Evolutionary conservation across 1,284 basidiomycete genomes (phyloP).

Genomic region (Meripilus lineatus): DNA sequence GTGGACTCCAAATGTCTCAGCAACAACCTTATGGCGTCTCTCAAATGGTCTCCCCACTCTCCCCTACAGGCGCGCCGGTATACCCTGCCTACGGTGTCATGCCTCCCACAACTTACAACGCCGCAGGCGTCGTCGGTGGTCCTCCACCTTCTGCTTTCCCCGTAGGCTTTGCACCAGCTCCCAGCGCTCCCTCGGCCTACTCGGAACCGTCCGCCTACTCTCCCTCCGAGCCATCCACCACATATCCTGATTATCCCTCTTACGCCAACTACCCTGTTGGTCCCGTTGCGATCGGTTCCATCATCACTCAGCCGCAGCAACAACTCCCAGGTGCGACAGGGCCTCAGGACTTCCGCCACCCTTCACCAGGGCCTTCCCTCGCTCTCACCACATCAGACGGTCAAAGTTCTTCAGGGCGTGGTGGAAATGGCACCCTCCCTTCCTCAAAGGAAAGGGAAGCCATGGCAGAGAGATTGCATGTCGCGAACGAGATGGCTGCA

Average conservation of each 20-base stretch:
- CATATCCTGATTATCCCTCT: slow-evolving; percentile 2
- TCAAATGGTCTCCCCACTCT: too few relatives aligned
- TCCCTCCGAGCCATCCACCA: too few relatives aligned
- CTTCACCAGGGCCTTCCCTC: neutral
- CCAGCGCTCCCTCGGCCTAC: neutral
- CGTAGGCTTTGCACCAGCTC: neutral
- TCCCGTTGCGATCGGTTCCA: too few relatives aligned
- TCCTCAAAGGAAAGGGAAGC: slow-evolving; percentile 31
- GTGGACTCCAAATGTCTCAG: slow-evolving; percentile 22
- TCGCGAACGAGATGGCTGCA: slow-evolving; percentile 17
- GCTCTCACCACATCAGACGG: neutral
- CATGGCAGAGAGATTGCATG: slow-evolving; percentile 14
- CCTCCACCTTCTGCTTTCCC: too few relatives aligned
- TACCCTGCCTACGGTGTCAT: slow-evolving; percentile 21
- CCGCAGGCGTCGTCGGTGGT: too few relatives aligned
- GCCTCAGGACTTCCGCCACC: slow-evolving; percentile 1
- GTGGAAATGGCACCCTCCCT: slow-evolving; percentile 18
- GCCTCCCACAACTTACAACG: neutral
- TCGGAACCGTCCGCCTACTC: neutral
- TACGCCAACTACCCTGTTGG: neutral
- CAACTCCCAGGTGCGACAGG: too few relatives aligned
- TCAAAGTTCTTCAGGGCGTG: slow-evolving; percentile 6
- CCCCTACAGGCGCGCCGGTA: slow-evolving; percentile 18
- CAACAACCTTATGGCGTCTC: slow-evolving; percentile 5
- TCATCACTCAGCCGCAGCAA: too few relatives aligned